Evolutionary conservation across 192 early-diverging fungal species (phyloP).

Genomic region (Podila epigama): DNA sequence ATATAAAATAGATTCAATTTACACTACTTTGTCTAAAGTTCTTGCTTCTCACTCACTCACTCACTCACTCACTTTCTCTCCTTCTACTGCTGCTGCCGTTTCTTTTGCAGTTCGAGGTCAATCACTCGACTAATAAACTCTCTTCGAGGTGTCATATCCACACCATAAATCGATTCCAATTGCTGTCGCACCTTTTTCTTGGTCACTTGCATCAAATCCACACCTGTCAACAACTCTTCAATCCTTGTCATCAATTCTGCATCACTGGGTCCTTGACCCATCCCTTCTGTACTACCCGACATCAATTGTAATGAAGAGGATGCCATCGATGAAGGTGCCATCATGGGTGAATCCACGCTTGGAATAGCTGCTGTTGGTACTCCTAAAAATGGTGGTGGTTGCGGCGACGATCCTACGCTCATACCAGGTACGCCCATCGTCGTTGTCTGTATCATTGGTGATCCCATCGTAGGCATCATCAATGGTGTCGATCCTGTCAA

Average conservation of each 20-base stretch:
- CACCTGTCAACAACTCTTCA: slow-evolving; percentile 69
- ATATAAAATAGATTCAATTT: too few relatives aligned
- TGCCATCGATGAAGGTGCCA: slow-evolving; percentile 6
- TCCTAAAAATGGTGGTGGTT: slow-evolving; percentile 2
- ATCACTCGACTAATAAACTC: slow-evolving; percentile 79
- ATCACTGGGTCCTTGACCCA: slow-evolving; percentile 69
- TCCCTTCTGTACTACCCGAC: neutral
- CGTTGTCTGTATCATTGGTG: too few relatives aligned
- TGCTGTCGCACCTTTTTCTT: slow-evolving; percentile 85
- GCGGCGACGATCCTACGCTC: too few relatives aligned
- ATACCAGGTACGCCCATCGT: too few relatives aligned
- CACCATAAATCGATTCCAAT: slow-evolving; percentile 67
- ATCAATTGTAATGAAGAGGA: slow-evolving; percentile 1
- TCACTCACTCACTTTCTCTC: too few relatives aligned
- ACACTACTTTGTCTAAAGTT: too few relatives aligned
- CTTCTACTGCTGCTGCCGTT: slow-evolving; percentile 1
- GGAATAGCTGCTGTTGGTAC: neutral
- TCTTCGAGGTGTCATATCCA: slow-evolving; percentile 68
- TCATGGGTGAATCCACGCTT: slow-evolving; percentile 14
- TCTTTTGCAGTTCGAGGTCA: slow-evolving; percentile 55
- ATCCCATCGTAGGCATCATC: too few relatives aligned
- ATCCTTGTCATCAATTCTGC: slow-evolving; percentile 79
- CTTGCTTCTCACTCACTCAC: too few relatives aligned
- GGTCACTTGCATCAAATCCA: slow-evolving; percentile 78
- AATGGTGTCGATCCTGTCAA: slow-evolving; percentile 10